A percentile compares a stretch with the other conserved stretches of the same genome.
Conservation (phyloP, 1,139 yeast species). For the Sugiyamaella japonica region DNA sequence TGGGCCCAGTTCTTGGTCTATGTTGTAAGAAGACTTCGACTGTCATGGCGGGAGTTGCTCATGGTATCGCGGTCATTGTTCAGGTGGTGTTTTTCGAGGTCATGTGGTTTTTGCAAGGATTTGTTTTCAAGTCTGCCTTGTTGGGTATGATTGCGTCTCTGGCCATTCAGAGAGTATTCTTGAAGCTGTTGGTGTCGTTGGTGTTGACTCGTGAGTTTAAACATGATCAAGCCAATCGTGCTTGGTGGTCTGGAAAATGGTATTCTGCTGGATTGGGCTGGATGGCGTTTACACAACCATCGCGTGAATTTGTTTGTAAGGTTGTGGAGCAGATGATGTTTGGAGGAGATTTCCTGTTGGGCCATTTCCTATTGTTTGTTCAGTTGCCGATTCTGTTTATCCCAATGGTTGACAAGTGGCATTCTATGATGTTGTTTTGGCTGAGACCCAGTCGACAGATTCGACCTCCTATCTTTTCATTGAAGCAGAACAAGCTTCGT, state of each 20-base stretch:
- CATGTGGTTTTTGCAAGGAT: conserved; percentile 97
- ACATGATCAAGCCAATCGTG: conserved; percentile 94
- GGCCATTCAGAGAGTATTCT: conserved; percentile 82
- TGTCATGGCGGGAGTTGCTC: conserved; percentile 95
- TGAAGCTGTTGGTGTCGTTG: conserved; percentile 78
- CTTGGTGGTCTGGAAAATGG: conserved; percentile 99
- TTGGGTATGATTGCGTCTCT: conserved; percentile 83
- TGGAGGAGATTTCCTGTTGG: conserved; percentile 94
- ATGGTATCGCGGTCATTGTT: conserved; percentile 86
- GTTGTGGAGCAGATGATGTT: conserved; percentile 91
- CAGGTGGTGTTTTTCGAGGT: conserved; percentile 86
- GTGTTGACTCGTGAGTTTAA: conserved; percentile 94
- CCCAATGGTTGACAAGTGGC: conserved; percentile 96
- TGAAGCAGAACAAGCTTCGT: conserved; percentile 96
- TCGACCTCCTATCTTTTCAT: conserved; percentile 97
- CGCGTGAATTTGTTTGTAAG: conserved; percentile 95
- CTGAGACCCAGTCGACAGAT: conserved; percentile 96
- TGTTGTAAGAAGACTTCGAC: conserved; percentile 99
- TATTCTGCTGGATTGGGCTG: conserved; percentile 92
- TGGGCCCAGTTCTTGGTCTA: conserved; percentile 90
- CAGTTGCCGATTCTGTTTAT: conserved; percentile 85
- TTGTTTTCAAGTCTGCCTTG: conserved; percentile 83
- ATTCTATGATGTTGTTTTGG: conserved; percentile 98
- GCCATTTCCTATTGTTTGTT: conserved; percentile 81
- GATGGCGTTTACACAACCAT: conserved; percentile 95